These are phyloP conservation scores for Zygoascus bituminiphila DNA, from an alignment of 805 yeast genomes.

Conservation along the genomic window DNA sequence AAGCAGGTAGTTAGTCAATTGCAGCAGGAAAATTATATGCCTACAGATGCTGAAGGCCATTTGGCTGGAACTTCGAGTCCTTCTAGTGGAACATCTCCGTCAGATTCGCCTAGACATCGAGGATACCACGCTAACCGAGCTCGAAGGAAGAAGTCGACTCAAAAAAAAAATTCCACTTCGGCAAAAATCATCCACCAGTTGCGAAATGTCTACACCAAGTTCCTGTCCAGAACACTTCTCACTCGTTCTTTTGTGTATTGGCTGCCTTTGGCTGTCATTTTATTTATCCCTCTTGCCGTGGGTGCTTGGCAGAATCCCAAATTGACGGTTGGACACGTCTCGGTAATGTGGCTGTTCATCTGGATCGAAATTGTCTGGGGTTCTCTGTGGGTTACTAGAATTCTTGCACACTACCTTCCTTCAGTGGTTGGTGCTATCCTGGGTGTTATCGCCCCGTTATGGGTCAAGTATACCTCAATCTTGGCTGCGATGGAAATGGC, in stretches of 20 bases:
- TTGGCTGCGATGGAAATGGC: slow-evolving; percentile 30
- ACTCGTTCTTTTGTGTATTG: slow-evolving; percentile 30
- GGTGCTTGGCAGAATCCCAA: slow-evolving; percentile 30
- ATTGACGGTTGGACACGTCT: slow-evolving; percentile 28
- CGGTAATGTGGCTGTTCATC: slow-evolving; percentile 33
- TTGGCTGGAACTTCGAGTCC: slow-evolving; percentile 4
- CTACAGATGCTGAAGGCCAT: background rate
- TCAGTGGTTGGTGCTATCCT: slow-evolving; percentile 22
- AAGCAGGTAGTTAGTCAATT: slow-evolving; percentile 10
- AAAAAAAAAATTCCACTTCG: slow-evolving; percentile 4
- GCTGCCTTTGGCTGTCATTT: slow-evolving; percentile 31
- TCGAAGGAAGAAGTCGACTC: background rate
- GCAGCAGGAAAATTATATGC: slow-evolving; percentile 15
- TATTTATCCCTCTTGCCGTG: slow-evolving; percentile 32
- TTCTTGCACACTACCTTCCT: slow-evolving; percentile 31
- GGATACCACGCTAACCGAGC: slow-evolving; percentile 13
- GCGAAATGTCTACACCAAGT: slow-evolving; percentile 14
- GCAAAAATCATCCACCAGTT: slow-evolving; percentile 1
- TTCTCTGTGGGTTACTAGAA: slow-evolving; percentile 27
- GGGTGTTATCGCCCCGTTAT: slow-evolving; percentile 27
- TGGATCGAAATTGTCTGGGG: slow-evolving; percentile 36
- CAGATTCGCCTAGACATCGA: slow-evolving; percentile 7
- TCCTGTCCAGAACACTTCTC: slow-evolving; percentile 19
- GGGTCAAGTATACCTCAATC: slow-evolving; percentile 25
- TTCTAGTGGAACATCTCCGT: background rate